Percentiles rank a stretch among this genome's conserved stretches.
These are phyloP conservation scores for Fusarium stilboides DNA, from an alignment of 2,329 filamentous ascomycete species.

Conservation along the genomic window DNA sequence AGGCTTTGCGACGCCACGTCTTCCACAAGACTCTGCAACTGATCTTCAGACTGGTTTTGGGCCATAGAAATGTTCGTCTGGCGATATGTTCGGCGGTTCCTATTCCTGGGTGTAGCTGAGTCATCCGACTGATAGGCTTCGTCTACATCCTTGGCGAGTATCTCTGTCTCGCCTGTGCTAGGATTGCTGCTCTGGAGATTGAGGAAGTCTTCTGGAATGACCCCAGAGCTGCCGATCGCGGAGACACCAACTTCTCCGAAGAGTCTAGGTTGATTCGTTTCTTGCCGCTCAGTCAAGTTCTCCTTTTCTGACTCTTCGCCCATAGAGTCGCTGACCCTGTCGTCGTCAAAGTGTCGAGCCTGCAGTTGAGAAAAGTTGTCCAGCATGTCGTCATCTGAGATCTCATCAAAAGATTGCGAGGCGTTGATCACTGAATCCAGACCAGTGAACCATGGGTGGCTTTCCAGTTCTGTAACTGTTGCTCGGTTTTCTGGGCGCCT, in stretches of 20 bases:
- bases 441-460: constrained; percentile 79
- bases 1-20: constrained; percentile 71
- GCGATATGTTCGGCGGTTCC: constrained; percentile 42
- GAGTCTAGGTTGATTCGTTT: constrained; percentile 58
- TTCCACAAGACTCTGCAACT: constrained; percentile 67
- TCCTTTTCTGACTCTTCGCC: constrained; percentile 85
- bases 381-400: constrained; percentile 73
- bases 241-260: constrained; percentile 71
- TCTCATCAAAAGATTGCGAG: constrained; percentile 71
- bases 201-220: constrained; percentile 63
- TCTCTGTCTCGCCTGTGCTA: constrained; percentile 58
- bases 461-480: constrained; percentile 78
- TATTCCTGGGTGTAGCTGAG: constrained; percentile 50
- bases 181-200: constrained; percentile 63
- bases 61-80: constrained; percentile 57
- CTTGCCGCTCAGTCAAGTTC: constrained; percentile 77
- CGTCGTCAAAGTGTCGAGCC: constrained; percentile 53
- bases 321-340: constrained; percentile 60
- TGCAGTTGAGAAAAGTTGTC: constrained; percentile 72
- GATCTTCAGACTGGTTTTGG: constrained; percentile 62
- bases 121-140: constrained; percentile 63
- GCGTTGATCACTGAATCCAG: constrained; percentile 50
- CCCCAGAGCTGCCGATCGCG: constrained; percentile 68
- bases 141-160: constrained; percentile 62
- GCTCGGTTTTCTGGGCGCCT: constrained; percentile 84